Percentiles rank a stretch among this genome's conserved stretches.
phyloP scores from a whole-genome alignment of 176 grass and related monocot species.

The Cymbopogon citratus region DNA sequence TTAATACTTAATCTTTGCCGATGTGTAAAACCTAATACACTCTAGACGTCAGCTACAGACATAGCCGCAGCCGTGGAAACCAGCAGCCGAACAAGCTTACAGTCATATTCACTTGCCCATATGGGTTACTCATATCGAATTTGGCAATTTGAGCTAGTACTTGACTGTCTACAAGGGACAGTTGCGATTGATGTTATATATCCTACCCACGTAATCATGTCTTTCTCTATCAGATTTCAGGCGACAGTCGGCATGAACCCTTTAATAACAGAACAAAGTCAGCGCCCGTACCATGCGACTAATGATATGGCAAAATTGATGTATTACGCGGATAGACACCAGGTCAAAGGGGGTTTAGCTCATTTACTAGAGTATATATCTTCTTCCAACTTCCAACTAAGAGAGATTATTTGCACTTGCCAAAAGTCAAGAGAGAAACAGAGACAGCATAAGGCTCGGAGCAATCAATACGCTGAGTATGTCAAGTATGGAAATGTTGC shows the following conservation, averaged over 20 bases:
- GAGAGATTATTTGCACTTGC: not conserved
- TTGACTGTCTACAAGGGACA: not conserved
- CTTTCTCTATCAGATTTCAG: constrained; percentile 7
- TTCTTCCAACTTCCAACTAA: constrained; percentile 1
- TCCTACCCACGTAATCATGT: not conserved
- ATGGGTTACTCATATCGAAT: not conserved
- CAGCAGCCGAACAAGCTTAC: too few species aligned
- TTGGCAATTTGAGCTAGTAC: not conserved
- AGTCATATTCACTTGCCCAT: not conserved
- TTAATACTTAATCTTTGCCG: too few species aligned
- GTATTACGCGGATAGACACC: not conserved
- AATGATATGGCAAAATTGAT: constrained; percentile 2
- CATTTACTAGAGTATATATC: not conserved
- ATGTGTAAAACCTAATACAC: too few species aligned
- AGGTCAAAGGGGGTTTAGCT: not conserved
- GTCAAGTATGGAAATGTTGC: not conserved
- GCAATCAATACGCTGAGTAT: not conserved
- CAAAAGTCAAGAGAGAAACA: constrained; percentile 9
- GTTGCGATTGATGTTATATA: not conserved
- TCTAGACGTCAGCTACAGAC: too few species aligned
- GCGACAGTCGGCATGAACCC: not conserved
- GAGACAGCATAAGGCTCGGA: not conserved
- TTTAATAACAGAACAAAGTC: constrained; percentile 4
- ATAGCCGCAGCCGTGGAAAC: too few species aligned
- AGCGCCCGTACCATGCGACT: not conserved